phyloP scores from a whole-genome alignment of 352 stramenopile genomes.

The Phytophthora agathidicida region DNA sequence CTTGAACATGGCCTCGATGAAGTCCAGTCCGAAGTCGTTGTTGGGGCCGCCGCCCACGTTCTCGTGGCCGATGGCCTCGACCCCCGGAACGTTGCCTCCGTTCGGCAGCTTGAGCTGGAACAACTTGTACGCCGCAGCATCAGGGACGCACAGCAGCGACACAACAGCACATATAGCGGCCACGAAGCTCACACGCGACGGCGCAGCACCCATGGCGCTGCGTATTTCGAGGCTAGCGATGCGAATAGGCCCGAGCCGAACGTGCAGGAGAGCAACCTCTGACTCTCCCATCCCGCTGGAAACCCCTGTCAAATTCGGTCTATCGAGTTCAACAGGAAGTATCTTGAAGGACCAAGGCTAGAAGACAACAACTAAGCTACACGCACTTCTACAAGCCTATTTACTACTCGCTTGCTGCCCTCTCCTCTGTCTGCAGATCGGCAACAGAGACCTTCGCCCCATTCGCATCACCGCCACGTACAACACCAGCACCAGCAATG shows the following conservation, averaged over 20 bases:
- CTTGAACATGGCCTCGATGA: constrained; percentile 33
- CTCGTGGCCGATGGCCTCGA: constrained; percentile 41
- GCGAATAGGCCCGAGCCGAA: neutral
- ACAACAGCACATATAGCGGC: neutral
- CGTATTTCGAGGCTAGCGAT: too few relatives aligned
- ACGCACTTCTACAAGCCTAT: too few relatives aligned
- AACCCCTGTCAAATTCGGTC: too few relatives aligned
- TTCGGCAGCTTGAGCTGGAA: constrained; percentile 38
- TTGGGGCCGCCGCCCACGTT: constrained; percentile 26
- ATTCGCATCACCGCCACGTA: constrained; percentile 18
- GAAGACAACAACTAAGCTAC: too few relatives aligned
- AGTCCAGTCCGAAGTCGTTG: constrained; percentile 59
- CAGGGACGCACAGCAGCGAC: neutral
- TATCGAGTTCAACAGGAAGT: too few relatives aligned
- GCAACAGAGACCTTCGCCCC: constrained; percentile 9
- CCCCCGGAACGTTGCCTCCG: constrained; percentile 33
- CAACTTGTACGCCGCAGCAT: constrained; percentile 21
- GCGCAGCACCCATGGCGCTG: too few relatives aligned
- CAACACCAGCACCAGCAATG: constrained; percentile 16
- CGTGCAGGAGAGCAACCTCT: too few relatives aligned
- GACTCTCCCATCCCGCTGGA: too few relatives aligned
- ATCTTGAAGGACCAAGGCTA: too few relatives aligned
- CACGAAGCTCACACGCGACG: neutral
- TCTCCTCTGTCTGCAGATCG: constrained; percentile 29
- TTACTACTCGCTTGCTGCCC: neutral